phyloP scores from a whole-genome alignment of 495 filamentous ascomycete genomes.

The Bacidia rubella region DNA sequence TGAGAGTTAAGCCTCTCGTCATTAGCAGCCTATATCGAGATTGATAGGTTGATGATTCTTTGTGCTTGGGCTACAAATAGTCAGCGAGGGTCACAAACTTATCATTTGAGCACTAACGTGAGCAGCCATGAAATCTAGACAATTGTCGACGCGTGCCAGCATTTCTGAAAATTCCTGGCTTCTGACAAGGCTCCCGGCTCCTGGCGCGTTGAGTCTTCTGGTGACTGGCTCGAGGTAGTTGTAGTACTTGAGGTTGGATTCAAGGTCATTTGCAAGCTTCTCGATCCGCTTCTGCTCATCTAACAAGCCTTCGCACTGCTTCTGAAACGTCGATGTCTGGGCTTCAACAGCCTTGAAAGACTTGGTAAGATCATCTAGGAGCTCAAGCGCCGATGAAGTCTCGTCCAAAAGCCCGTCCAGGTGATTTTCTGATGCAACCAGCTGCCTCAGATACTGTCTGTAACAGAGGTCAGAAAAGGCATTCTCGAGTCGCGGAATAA shows the following conservation, averaged over 20 bases:
- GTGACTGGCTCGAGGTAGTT: constrained; percentile 84
- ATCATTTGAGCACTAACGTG: constrained; percentile 41
- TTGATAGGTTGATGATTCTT: constrained; percentile 71
- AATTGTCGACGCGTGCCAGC: constrained; percentile 69
- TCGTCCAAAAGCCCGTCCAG: constrained; percentile 66
- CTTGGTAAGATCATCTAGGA: constrained; percentile 61
- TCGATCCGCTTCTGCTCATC: constrained; percentile 64
- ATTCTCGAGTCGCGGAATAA: not conserved
- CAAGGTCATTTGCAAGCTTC: constrained; percentile 64
- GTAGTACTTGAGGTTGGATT: constrained; percentile 80
- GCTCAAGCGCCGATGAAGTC: constrained; percentile 55
- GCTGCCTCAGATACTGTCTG: constrained; percentile 64
- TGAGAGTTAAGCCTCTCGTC: constrained; percentile 62
- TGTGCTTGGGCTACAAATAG: constrained; percentile 53
- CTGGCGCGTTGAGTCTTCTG: constrained; percentile 78
- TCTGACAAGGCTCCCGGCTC: constrained; percentile 68
- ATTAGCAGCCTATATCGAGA: constrained; percentile 56
- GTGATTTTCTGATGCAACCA: constrained; percentile 65
- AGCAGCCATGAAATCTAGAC: constrained; percentile 75
- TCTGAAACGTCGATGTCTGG: constrained; percentile 82
- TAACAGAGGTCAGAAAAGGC: constrained; percentile 13
- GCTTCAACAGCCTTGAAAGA: constrained; percentile 77
- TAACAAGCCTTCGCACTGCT: constrained; percentile 76
- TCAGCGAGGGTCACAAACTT: constrained; percentile 10
- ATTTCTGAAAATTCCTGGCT: constrained; percentile 74